phyloP scores from a whole-genome alignment of 2,329 filamentous ascomycete species.

The Didymella pomorum region DNA sequence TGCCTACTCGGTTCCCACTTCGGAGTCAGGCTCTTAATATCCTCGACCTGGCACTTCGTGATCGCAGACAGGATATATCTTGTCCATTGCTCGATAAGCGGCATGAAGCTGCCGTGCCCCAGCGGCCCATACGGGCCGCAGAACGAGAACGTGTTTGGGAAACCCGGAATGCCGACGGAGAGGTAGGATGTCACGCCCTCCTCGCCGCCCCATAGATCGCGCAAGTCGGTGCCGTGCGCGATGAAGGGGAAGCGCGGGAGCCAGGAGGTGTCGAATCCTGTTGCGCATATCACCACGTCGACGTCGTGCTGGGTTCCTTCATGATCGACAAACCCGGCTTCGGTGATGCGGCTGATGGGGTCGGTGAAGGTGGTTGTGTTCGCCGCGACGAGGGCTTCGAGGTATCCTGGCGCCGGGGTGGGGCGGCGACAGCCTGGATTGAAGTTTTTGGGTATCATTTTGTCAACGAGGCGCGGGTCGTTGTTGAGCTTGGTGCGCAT shows the following conservation, averaged over 20 bases:
- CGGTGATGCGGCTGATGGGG: constrained; percentile 28
- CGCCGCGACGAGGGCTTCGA: constrained; percentile 28
- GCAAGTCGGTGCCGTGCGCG: constrained; percentile 41
- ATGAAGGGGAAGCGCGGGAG: constrained; percentile 38
- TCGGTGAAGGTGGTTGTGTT: constrained; percentile 35
- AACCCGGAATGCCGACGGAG: constrained; percentile 51
- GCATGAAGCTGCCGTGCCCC: constrained; percentile 35
- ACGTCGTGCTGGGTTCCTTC: constrained; percentile 40
- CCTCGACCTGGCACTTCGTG: constrained; percentile 35
- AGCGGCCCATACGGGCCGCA: constrained; percentile 47
- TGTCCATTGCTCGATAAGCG: constrained; percentile 37
- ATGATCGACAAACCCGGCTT: constrained; percentile 33
- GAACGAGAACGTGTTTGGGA: constrained; percentile 57
- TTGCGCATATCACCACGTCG: constrained; percentile 54
- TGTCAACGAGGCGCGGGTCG: constrained; percentile 51
- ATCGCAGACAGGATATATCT: constrained; percentile 35
- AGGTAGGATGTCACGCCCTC: constrained; percentile 53
- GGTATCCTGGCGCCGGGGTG: constrained; percentile 37
- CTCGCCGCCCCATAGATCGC: constrained; percentile 48
- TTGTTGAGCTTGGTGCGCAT: constrained; percentile 54
- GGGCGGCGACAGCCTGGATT: constrained; percentile 36
- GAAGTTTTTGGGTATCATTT: constrained; percentile 56
- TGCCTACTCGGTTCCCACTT: constrained; percentile 22
- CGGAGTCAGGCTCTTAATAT: constrained; percentile 33
- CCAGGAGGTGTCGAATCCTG: constrained; percentile 52